Evolutionary conservation across 768 basidiomycete genomes (phyloP).

Genomic region (Suillus plorans): DNA sequence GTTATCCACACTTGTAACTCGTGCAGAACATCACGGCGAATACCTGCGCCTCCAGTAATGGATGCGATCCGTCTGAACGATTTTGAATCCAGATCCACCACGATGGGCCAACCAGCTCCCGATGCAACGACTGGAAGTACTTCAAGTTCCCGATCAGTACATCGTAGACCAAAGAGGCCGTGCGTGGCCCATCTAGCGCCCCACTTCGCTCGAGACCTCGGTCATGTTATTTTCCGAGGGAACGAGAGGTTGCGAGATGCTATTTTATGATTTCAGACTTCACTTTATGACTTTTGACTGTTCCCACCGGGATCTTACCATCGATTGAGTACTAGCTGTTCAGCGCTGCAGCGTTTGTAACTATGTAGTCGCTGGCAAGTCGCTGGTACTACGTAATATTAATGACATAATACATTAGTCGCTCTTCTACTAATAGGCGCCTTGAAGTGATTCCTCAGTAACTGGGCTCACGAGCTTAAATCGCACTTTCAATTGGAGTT

Average conservation of each 20-base stretch:
- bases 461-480: too few relatives aligned
- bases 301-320: too few relatives aligned
- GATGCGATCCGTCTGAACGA: not conserved
- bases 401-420: too few relatives aligned
- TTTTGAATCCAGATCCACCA: not conserved
- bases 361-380: too few relatives aligned
- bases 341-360: too few relatives aligned
- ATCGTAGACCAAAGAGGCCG: constrained; percentile 15
- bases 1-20: constrained; percentile 58
- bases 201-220: constrained; percentile 60
- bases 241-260: constrained; percentile 41
- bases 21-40: constrained; percentile 59
- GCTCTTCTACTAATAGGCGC: too few relatives aligned
- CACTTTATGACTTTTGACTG: not conserved
- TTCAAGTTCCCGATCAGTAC: not conserved
- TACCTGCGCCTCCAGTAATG: constrained; percentile 62
- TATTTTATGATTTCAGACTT: not conserved
- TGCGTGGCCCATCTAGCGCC: constrained; percentile 47
- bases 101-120: not conserved
- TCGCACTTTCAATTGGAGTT: not conserved
- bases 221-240: constrained; percentile 69
- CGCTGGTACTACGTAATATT: too few relatives aligned
- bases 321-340: too few relatives aligned
- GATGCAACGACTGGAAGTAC: not conserved
- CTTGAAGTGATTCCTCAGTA: too few relatives aligned